Evolutionary conservation across 768 basidiomycete species (phyloP), one percentile per base, ranked within the genome.

Genomic region (Xerocomellus chrysenteron): DNA sequence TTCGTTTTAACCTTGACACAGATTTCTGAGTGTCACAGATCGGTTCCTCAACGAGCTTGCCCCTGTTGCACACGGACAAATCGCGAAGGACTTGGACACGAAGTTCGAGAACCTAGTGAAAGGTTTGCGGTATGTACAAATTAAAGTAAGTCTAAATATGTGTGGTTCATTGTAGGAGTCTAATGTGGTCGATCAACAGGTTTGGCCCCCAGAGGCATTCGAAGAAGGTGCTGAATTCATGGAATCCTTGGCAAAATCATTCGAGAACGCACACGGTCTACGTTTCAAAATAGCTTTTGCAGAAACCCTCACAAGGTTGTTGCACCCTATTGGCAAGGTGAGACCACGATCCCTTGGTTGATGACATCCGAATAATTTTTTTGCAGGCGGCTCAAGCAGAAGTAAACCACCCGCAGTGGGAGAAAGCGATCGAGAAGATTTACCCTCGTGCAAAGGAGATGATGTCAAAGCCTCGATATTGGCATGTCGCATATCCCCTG

Each of bases 321-420:
- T 98, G 40, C 93, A 96, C 74, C 89, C 92, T 0, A 91, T 96
- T 46, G 88, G 87, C 58, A 94, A 96, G 81, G 92, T 89, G 55
- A 42, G 56, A 33, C 33, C 11, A 19, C 21, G 37, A 41, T 33
- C 16, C 33, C 4, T 4, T 30, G 33, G 26, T 19, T 4, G 30
- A 19, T 17, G 26, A 26, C 36, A 28, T 6, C 16, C 35, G 24
- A 57, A 28, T 35, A 21, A 41, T 13, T 33, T 19, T 53, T 65
- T 4, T 46, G 55, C 48, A 94, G 90, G 95, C 89, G 39, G 95
- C 92, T 0, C 93, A 94, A 74, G 94, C 92, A 7, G 94, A 98
- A 74, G 94, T 95, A 47, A 97, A 97, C 64, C 89, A 95, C 70
- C 94, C 94, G 0, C 81, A 90, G 62, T 98, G 94, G 94, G 92